phyloP scores from a whole-genome alignment of 495 filamentous ascomycete species.

The Parachaetomium inaequale region DNA sequence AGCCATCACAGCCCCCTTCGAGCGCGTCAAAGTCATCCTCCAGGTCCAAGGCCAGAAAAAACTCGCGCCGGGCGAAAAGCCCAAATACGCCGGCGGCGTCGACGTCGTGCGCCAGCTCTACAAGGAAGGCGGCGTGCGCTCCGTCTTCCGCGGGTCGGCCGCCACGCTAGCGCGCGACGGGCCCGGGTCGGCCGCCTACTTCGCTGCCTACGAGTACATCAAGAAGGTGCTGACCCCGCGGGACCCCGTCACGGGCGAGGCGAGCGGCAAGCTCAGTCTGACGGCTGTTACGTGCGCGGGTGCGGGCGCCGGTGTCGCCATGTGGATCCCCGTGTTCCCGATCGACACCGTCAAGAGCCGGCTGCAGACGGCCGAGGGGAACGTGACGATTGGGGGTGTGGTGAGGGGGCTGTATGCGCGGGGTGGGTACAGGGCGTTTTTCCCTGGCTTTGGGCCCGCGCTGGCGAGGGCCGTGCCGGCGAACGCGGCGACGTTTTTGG shows the following conservation, averaged over 20 bases:
- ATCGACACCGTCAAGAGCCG: slow-evolving; percentile 94
- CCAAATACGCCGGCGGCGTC: slow-evolving; percentile 80
- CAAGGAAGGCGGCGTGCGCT: slow-evolving; percentile 82
- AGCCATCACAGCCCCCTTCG: slow-evolving; percentile 93
- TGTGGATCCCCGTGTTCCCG: slow-evolving; percentile 99
- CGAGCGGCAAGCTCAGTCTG: slow-evolving; percentile 70
- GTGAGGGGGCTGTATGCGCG: slow-evolving; percentile 70
- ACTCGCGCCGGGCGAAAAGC: slow-evolving; percentile 82
- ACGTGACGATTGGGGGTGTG: slow-evolving; percentile 75
- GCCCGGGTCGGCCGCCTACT: slow-evolving; percentile 90
- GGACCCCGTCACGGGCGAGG: slow-evolving; percentile 68
- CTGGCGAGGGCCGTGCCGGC: slow-evolving; percentile 90
- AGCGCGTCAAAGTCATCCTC: slow-evolving; percentile 96
- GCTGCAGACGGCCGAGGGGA: slow-evolving; percentile 86
- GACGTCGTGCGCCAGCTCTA: slow-evolving; percentile 97
- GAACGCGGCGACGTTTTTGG: slow-evolving; percentile 72
- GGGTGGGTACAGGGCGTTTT: slow-evolving; percentile 90
- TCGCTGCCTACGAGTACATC: slow-evolving; percentile 93
- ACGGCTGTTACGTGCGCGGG: slow-evolving; percentile 81
- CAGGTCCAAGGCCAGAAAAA: slow-evolving; percentile 94
- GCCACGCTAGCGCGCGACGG: slow-evolving; percentile 94
- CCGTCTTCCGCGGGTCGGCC: slow-evolving; percentile 83
- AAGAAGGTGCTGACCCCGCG: slow-evolving; percentile 84
- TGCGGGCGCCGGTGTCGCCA: slow-evolving; percentile 87
- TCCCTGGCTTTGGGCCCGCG: slow-evolving; percentile 92